These are phyloP conservation scores for Quercus tomentella DNA, from an alignment of 331 rosid genomes.

Conservation along the genomic window DNA sequence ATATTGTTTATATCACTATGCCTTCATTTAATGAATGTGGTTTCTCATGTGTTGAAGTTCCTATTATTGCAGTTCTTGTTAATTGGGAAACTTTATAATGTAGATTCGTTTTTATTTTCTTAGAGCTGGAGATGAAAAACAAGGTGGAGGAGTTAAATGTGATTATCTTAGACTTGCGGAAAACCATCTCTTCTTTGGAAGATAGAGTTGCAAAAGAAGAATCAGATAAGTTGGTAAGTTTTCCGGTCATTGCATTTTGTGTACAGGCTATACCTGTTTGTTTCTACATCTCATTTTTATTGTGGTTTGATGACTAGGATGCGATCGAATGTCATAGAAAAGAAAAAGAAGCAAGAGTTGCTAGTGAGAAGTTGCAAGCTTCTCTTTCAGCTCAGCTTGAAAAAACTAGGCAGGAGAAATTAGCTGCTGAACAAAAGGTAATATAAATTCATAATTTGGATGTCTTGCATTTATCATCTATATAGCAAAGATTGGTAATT, in stretches of 20 bases:
- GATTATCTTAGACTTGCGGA: constrained; percentile 38
- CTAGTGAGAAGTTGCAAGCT: constrained; percentile 43
- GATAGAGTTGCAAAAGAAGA: constrained; percentile 59
- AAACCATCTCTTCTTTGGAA: constrained; percentile 45
- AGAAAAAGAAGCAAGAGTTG: constrained; percentile 61
- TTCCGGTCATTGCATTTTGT: constrained; percentile 5
- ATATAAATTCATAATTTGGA: neutral
- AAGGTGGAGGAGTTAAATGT: constrained; percentile 45
- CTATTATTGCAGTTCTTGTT: neutral
- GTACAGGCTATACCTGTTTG: neutral
- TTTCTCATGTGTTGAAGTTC: neutral
- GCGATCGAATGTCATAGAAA: constrained; percentile 43
- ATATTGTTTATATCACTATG: neutral
- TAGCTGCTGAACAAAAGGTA: constrained; percentile 55
- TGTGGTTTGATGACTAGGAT: constrained; percentile 38
- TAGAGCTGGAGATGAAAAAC: constrained; percentile 64
- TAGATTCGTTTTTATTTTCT: constrained; percentile 18
- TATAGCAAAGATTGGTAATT: neutral
- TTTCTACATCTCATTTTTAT: neutral
- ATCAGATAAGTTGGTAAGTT: constrained; percentile 64
- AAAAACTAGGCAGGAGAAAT: constrained; percentile 38
- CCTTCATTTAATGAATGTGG: neutral
- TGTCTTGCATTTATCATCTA: neutral
- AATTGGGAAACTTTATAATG: neutral
- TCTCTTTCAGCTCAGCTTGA: constrained; percentile 49